Evolutionary conservation across 2,329 filamentous ascomycete species (phyloP), one percentile per base, ranked within the genome.

Genomic region (Sporothrix pallida): DNA sequence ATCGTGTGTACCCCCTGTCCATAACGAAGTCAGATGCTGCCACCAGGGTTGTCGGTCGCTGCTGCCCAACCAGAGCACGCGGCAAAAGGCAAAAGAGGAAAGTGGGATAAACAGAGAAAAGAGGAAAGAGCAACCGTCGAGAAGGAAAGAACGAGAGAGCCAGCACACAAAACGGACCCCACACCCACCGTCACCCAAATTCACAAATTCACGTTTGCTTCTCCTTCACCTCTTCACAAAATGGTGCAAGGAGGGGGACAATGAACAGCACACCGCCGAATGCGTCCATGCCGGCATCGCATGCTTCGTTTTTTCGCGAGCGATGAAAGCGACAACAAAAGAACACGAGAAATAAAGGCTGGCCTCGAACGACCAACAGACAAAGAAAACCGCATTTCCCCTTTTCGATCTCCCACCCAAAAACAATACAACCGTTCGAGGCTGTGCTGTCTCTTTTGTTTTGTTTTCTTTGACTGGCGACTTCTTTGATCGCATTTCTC

Each of bases 181-280:
- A 68, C 65, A 52, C 15, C 0, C 65, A n/a, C 44, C 46, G 13
- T 13, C 65, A 31, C 44, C 65, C 65, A 68, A 52, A 52, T 46
- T 42, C 44, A 26, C 69, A 48, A 20, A 54, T 52, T 72, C 65
- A 68, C 44, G 15, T 37, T 20, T 10, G 13, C 13, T n/a, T 10
- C 46, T 37, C 20, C 37, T 31, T 31, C n/a, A 23, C 17, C 13
- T 6, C 20, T 17, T 72, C 62, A 26, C 44, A n/a, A n/a, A n/a
- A n/a, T n/a, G n/a, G n/a, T n/a, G n/a, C n/a, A n/a, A n/a, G n/a
- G n/a, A n/a, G n/a, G n/a, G 37, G 62, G 58, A 73, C 67, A 70
- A 72, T 75, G 74, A 60, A 60, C 71, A 46, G 50, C 71, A 69
- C 70, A 71, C 65, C 68, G 74, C 75, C 75, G 73, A 75, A 76